These are phyloP conservation scores for Mucor racemosus DNA, from an alignment of 371 early-diverging fungal species.

Conservation along the genomic window DNA sequence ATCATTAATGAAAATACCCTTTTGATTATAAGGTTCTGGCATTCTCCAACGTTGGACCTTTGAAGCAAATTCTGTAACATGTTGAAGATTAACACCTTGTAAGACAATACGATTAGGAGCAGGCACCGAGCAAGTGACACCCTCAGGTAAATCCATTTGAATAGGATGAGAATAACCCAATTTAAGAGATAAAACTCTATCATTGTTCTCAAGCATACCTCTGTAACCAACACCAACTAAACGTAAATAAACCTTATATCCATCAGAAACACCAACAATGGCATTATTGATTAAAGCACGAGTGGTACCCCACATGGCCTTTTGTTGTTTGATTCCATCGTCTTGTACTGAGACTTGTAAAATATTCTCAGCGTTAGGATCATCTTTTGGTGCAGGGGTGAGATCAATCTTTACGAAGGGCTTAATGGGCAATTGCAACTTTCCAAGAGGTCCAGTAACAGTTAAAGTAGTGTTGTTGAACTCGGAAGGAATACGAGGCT, in stretches of 20 bases:
- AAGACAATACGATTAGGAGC: constrained; percentile 87
- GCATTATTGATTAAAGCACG: constrained; percentile 86
- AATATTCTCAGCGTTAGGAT: constrained; percentile 54
- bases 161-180: constrained; percentile 92
- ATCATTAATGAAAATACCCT: constrained; percentile 97
- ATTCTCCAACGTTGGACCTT: constrained; percentile 87
- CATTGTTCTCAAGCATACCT: constrained; percentile 76
- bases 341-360: constrained; percentile 70
- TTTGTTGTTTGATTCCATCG: constrained; percentile 69
- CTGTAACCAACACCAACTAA: constrained; percentile 96
- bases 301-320: constrained; percentile 97
- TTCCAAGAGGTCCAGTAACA: constrained; percentile 86
- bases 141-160: constrained; percentile 78
- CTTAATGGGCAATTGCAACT: constrained; percentile 75
- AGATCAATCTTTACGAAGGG: constrained; percentile 76
- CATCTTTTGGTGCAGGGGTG: constrained; percentile 32
- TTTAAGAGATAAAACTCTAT: constrained; percentile 72
- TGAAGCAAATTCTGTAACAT: constrained; percentile 91
- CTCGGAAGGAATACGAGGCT: constrained; percentile 66
- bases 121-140: constrained; percentile 80
- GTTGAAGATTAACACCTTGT: constrained; percentile 77
- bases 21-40: constrained; percentile 98
- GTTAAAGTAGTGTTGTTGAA: constrained; percentile 67
- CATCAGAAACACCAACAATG: constrained; percentile 91
- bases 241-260: constrained; percentile 81